Base-by-base conservation (phyloP, 2,329 filamentous ascomycete species). In the Pseudocercospora pini-densiflorae region DNA sequence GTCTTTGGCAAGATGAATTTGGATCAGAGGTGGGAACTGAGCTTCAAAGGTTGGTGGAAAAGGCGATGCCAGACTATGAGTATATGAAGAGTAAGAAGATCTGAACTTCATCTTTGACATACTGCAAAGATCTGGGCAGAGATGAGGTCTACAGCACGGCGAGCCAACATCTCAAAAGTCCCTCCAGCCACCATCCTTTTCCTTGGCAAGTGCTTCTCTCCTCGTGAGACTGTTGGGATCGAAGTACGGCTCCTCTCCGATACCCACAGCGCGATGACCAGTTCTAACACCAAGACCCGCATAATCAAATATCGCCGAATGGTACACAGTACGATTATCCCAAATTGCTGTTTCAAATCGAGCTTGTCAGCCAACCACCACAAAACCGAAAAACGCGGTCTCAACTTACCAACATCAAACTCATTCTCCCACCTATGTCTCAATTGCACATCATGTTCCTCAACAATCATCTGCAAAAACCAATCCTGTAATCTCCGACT, bases 291-390 rank as follows among this genome's bases (percentile, higher is more conserved):
- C 86, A 21, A 83, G 79, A 14, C 80, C 81, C 9, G 82, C 81
- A 53, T 89, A 90, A 70, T 91, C 89, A 68, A 86, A 88, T 0
- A 87, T 90, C 0, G 87, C 88, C 45, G 84, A 84, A 69, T 89
- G 87, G 76, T 85, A 88, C 1, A 79, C 83, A 24, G 29, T 57
- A 16, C 60, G 60, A 45, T 62, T 62, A 23, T 62, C 49, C 60
- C 60, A 62, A 14, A 62, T 55, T 6, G 49, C 60, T 45, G 14
- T 36, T 16, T 16, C 24, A 45, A 59, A 19, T 5, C 24, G 24
- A 27, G 24, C 24, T 27, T 27, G 29, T 31, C 29, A 31, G 29
- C 29, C 24, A 3, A 5, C 2, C 2, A 27, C 5, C 24, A 27
- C 24, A 27, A 5, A 2, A 27, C 5, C 24, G 24, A 27, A 5